phyloP scores from a whole-genome alignment of 2,329 filamentous ascomycete genomes.

The Orbilia brochopaga region DNA sequence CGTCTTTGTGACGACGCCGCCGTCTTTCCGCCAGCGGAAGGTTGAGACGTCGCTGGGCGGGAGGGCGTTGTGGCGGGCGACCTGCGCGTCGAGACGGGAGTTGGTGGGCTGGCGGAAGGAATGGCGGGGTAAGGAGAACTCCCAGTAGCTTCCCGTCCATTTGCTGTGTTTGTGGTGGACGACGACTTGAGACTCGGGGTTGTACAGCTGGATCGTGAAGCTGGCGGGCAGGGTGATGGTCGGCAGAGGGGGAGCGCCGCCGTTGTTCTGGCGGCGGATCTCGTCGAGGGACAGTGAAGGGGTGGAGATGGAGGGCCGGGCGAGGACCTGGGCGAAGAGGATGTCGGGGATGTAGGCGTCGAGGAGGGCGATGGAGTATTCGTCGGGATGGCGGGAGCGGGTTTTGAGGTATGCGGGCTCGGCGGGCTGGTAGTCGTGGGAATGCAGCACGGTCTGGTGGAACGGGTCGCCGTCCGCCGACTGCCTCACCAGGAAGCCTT shows the following conservation, averaged over 20 bases:
- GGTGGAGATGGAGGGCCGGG: constrained; percentile 84
- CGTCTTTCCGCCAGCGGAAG: constrained; percentile 55
- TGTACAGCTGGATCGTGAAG: constrained; percentile 89
- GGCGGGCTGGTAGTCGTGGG: constrained; percentile 80
- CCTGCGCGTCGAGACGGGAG: constrained; percentile 71
- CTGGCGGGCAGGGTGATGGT: constrained; percentile 70
- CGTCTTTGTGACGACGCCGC: constrained; percentile 52
- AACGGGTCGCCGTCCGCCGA: constrained; percentile 58
- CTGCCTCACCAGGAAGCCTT: constrained; percentile 53
- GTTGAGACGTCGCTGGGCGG: constrained; percentile 51
- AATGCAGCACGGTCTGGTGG: constrained; percentile 63
- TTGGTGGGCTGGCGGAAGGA: constrained; percentile 81
- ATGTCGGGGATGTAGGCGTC: constrained; percentile 81
- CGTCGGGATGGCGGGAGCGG: constrained; percentile 78
- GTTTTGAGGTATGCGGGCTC: constrained; percentile 76
- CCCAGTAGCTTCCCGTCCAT: constrained; percentile 83
- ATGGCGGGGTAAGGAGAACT: constrained; percentile 87
- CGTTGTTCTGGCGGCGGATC: constrained; percentile 72
- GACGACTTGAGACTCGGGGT: constrained; percentile 81
- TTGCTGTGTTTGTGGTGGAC: constrained; percentile 74
- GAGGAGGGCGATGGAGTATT: constrained; percentile 83
- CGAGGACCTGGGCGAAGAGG: constrained; percentile 83
- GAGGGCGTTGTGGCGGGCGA: constrained; percentile 48
- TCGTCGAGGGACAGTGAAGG: constrained; percentile 81
- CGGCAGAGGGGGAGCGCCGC: constrained; percentile 71